Conservation (phyloP, 495 filamentous ascomycete species). For the Tuber brumale region DNA sequence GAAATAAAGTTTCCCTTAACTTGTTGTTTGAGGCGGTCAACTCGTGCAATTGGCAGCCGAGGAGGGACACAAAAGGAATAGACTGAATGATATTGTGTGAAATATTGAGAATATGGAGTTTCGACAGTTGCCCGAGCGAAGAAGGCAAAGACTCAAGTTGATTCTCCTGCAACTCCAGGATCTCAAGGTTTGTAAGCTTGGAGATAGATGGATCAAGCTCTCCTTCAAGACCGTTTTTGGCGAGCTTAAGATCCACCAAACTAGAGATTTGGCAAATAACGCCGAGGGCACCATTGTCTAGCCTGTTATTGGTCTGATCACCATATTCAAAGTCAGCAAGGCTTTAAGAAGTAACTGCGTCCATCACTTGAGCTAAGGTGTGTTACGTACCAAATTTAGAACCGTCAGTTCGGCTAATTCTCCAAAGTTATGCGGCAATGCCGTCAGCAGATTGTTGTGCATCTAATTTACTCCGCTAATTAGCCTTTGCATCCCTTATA, state of each 20-base stretch:
- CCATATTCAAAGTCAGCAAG: background rate
- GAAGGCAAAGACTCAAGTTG: slow-evolving; percentile 67
- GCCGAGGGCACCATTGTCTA: slow-evolving; percentile 63
- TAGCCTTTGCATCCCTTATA: background rate
- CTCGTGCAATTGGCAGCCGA: slow-evolving; percentile 62
- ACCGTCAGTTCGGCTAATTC: slow-evolving; percentile 52
- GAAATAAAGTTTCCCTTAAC: slow-evolving; percentile 64
- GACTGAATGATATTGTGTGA: slow-evolving; percentile 64
- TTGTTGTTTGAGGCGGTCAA: slow-evolving; percentile 73
- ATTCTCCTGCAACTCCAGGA: slow-evolving; percentile 76
- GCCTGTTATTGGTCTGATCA: slow-evolving; percentile 67
- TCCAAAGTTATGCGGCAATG: slow-evolving; percentile 65
- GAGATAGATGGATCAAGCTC: slow-evolving; percentile 53
- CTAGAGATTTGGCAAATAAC: slow-evolving; percentile 61
- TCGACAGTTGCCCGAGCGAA: slow-evolving; percentile 56
- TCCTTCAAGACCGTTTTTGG: slow-evolving; percentile 68
- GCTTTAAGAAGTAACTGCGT: background rate
- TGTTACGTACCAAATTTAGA: slow-evolving; percentile 65
- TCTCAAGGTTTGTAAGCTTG: slow-evolving; percentile 61
- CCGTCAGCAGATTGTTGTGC: slow-evolving; percentile 58
- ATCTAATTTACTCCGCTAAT: slow-evolving; percentile 25
- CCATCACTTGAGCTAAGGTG: background rate
- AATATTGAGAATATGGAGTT: slow-evolving; percentile 68
- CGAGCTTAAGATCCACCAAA: slow-evolving; percentile 73
- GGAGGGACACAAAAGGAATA: slow-evolving; percentile 63